These are phyloP conservation scores for Cutaneotrichosporon spelunceum DNA, from an alignment of 1,284 basidiomycete genomes.

Conservation along the genomic window DNA sequence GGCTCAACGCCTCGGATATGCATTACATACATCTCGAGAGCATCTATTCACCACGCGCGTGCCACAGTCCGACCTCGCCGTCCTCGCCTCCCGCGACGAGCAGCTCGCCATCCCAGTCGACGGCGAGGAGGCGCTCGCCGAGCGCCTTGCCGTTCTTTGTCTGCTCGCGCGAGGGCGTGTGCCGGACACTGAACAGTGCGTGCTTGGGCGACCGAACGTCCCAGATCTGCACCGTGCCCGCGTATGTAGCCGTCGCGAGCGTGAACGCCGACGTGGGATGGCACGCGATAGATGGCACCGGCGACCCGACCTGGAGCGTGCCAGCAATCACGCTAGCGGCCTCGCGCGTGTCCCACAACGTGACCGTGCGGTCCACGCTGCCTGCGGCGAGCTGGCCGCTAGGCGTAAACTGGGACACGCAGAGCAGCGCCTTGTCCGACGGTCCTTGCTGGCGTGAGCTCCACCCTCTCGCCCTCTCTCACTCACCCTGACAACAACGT, in stretches of 20 bases:
- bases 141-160: conserved; percentile 58
- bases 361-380: conserved; percentile 55
- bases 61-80: conserved; percentile 72
- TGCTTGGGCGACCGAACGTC: conserved; percentile 65
- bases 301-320: conserved; percentile 60
- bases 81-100: conserved; percentile 78
- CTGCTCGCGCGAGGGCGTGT: conserved; percentile 25
- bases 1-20: conserved; percentile 14
- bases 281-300: conserved; percentile 67
- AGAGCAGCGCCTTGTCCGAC: conserved; percentile 52
- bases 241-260: conserved; percentile 75
- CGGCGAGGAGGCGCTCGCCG: conserved; percentile 55
- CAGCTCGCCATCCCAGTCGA: conserved; percentile 73
- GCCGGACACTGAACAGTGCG: conserved; percentile 56
- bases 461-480: no score
- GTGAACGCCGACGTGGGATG: conserved; percentile 63
- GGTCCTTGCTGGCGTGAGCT: conserved; percentile 45
- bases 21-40: conserved; percentile 12
- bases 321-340: conserved; percentile 54
- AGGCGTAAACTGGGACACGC: conserved; percentile 51
- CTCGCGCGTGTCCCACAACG: conserved; percentile 55
- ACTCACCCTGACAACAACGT: conserved; percentile 49
- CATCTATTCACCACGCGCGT: conserved; percentile 52
- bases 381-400: conserved; percentile 53
- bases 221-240: conserved; percentile 79